phyloP scores from a whole-genome alignment of 805 yeast species.

The Tetrapisispora taiwanensis region DNA sequence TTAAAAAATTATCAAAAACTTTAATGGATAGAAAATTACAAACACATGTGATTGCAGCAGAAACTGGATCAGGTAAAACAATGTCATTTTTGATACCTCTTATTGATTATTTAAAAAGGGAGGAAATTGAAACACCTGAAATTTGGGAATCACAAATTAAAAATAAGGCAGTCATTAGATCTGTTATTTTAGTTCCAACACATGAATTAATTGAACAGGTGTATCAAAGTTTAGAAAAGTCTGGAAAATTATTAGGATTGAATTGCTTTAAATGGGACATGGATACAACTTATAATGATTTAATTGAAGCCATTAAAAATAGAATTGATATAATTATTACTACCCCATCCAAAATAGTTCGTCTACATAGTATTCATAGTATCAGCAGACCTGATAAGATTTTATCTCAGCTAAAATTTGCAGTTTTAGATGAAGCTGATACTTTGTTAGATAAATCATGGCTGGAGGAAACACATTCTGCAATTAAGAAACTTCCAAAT shows the following conservation, averaged over 20 bases:
- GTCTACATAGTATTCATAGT: conserved; percentile 29
- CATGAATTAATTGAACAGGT: conserved; percentile 84
- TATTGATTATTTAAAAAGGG: conserved; percentile 55
- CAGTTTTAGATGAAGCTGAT: conserved; percentile 91
- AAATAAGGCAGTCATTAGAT: conserved; percentile 42
- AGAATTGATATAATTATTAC: conserved; percentile 74
- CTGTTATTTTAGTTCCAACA: conserved; percentile 80
- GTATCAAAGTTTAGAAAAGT: conserved; percentile 31
- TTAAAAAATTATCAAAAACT: conserved; percentile 30
- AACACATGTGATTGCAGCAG: conserved; percentile 80
- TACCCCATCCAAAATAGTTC: conserved; percentile 65
- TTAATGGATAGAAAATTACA: conserved; percentile 36
- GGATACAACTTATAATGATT: conserved; percentile 44
- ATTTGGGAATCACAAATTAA: conserved; percentile 27
- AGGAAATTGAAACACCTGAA: conserved; percentile 33
- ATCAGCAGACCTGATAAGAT: conserved; percentile 32
- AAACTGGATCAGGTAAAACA: conserved; percentile 95
- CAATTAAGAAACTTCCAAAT: conserved; percentile 41
- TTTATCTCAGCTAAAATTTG: conserved; percentile 40
- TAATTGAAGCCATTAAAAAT: conserved; percentile 37
- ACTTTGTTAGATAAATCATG: conserved; percentile 79
- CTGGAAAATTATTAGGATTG: conserved; percentile 31
- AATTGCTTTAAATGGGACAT: conserved; percentile 51
- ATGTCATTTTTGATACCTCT: conserved; percentile 81
- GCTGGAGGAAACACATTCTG: conserved; percentile 50